A percentile compares a stretch with the other conserved stretches of the same genome.
Conservation (phyloP, 208 protist genomes). For the Leishmania arabica region DNA sequence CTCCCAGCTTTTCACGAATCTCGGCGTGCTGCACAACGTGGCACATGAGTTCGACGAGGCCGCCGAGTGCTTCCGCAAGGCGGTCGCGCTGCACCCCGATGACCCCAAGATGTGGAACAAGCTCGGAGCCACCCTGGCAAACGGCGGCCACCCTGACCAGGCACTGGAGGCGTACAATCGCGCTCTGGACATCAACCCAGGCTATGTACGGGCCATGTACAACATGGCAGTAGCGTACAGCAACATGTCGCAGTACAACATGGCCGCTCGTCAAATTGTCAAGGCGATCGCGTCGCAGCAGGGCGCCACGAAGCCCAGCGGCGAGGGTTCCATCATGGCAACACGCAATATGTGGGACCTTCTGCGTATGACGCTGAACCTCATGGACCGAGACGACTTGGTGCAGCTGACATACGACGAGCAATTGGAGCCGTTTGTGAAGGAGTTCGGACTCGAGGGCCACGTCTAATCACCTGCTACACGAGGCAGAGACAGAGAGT, state of each 20-base stretch:
- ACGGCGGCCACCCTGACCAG: constrained; percentile 66
- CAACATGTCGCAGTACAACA: constrained; percentile 70
- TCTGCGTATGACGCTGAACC: constrained; percentile 81
- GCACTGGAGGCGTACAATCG: constrained; percentile 86
- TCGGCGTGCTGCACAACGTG: constrained; percentile 88
- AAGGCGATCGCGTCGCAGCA: constrained; percentile 79
- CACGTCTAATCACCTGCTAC: constrained; percentile 40
- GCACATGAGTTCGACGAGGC: constrained; percentile 81
- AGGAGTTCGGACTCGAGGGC: constrained; percentile 79
- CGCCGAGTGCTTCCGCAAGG: constrained; percentile 68
- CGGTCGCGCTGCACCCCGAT: constrained; percentile 67
- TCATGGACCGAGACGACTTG: constrained; percentile 86
- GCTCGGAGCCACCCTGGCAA: constrained; percentile 89
- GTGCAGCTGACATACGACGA: constrained; percentile 67
- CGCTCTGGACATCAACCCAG: constrained; percentile 89
- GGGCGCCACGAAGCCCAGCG: constrained; percentile 66
- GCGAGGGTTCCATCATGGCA: constrained; percentile 48
- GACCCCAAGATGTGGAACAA: constrained; percentile 91
- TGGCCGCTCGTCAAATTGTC: constrained; percentile 73
- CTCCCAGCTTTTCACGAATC: constrained; percentile 69
- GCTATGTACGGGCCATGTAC: constrained; percentile 88
- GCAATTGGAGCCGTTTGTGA: constrained; percentile 67
- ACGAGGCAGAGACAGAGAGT: neutral
- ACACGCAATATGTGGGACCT: constrained; percentile 86
- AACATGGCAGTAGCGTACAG: constrained; percentile 90